A percentile compares a stretch with the other conserved stretches of the same genome.
Evolutionary conservation across 2,329 filamentous ascomycete genomes (phyloP).

Genomic region (Truncatella angustata): DNA sequence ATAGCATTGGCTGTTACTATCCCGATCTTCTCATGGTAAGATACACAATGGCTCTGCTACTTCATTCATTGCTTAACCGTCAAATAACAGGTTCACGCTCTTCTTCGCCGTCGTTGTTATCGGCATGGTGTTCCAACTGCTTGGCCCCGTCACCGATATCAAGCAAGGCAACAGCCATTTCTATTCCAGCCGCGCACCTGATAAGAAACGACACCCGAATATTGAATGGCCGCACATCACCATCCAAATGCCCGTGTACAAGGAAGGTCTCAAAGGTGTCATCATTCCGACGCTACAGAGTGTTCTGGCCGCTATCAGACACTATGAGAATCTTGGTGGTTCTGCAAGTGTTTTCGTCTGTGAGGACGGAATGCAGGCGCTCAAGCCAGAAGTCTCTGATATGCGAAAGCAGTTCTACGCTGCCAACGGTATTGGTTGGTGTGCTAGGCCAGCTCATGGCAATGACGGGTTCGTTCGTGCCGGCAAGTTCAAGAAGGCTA

Average conservation of each 20-base stretch:
- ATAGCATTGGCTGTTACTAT: background rate
- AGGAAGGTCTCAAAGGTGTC: conserved; percentile 37
- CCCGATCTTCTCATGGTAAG: background rate
- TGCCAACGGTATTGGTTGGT: conserved; percentile 36
- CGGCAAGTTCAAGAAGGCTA: conserved; percentile 65
- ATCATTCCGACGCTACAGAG: conserved; percentile 49
- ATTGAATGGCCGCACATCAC: conserved; percentile 39
- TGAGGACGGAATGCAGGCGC: conserved; percentile 59
- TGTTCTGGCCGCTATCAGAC: conserved; percentile 46
- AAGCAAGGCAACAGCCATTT: background rate
- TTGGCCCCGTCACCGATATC: conserved; percentile 4
- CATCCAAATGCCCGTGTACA: conserved; percentile 45
- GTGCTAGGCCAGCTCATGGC: background rate
- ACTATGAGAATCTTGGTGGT: conserved; percentile 23
- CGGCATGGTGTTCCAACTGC: conserved; percentile 7
- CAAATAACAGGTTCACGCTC: conserved; percentile 29
- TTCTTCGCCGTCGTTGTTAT: conserved; percentile 16
- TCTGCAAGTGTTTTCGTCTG: conserved; percentile 49
- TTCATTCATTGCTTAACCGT: no score
- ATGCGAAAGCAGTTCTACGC: conserved; percentile 46
- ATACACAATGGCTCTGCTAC: background rate
- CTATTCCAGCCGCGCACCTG: background rate
- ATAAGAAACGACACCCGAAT: conserved; percentile 1
- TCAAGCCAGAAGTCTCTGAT: conserved; percentile 40
- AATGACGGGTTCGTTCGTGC: conserved; percentile 44